phyloP scores from a whole-genome alignment of 1,284 basidiomycete genomes.

The Leccinum pachyderme region DNA sequence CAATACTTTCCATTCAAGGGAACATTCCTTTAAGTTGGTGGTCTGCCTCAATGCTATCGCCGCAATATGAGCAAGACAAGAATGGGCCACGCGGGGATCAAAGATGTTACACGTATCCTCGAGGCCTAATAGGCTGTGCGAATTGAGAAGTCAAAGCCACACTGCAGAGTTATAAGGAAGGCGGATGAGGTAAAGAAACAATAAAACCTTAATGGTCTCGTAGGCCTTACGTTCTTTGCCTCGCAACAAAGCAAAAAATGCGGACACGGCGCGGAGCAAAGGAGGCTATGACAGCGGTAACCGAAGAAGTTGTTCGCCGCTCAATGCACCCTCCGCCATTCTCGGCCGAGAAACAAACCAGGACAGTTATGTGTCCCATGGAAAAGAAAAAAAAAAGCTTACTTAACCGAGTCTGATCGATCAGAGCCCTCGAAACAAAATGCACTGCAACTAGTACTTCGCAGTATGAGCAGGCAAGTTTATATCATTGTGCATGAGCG shows the following conservation, averaged over 20 bases:
- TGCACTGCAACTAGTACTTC: not conserved
- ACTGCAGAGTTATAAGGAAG: constrained; percentile 2
- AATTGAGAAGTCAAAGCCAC: not conserved
- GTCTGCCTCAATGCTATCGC: not conserved
- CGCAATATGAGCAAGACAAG: not conserved
- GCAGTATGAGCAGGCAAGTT: not conserved
- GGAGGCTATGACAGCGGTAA: constrained; percentile 19
- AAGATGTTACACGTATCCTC: constrained; percentile 3
- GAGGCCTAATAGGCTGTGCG: not conserved
- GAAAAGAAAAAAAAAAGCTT: not conserved
- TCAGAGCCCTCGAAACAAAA: not conserved
- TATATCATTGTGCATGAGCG: not conserved
- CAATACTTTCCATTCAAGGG: not conserved
- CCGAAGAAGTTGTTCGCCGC: constrained; percentile 18
- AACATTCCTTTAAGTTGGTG: not conserved
- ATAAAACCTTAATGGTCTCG: constrained; percentile 9
- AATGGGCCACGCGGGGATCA: constrained; percentile 15
- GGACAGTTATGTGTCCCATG: not conserved
- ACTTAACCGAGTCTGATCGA: not conserved
- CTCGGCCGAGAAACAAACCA: constrained; percentile 15
- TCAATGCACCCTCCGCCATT: constrained; percentile 27
- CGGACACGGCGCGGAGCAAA: constrained; percentile 18
- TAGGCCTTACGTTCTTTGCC: constrained; percentile 25
- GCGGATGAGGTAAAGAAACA: constrained; percentile 14
- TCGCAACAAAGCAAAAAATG: constrained; percentile 17